These are phyloP conservation scores for Metschnikowia picachoensis DNA, from an alignment of 805 yeast species.

Conservation along the genomic window DNA sequence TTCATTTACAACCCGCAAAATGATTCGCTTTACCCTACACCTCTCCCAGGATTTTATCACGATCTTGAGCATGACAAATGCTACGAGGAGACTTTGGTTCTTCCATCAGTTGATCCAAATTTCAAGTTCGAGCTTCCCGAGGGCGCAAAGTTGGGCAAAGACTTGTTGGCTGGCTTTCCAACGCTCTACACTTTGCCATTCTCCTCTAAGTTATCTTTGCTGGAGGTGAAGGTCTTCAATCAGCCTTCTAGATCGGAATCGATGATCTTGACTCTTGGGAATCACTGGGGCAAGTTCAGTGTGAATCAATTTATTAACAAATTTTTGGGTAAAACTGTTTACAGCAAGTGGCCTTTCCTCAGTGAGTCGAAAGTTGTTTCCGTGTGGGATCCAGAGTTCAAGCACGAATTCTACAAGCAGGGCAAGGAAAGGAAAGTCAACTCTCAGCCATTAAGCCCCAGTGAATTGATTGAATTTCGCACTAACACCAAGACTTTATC, in stretches of 20 bases:
- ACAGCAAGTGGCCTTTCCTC: slow-evolving; percentile 87
- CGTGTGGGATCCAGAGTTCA: slow-evolving; percentile 52
- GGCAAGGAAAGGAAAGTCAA: slow-evolving; percentile 22
- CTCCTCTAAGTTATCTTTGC: slow-evolving; percentile 47
- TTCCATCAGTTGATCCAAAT: slow-evolving; percentile 46
- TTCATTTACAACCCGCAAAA: slow-evolving; percentile 77
- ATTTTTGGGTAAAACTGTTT: slow-evolving; percentile 59
- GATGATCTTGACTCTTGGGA: slow-evolving; percentile 59
- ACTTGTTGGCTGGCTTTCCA: slow-evolving; percentile 87
- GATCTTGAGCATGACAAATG: slow-evolving; percentile 81
- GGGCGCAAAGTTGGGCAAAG: slow-evolving; percentile 67
- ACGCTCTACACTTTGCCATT: slow-evolving; percentile 69
- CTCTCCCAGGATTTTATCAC: slow-evolving; percentile 70
- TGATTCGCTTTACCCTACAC: slow-evolving; percentile 63
- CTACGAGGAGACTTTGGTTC: slow-evolving; percentile 51
- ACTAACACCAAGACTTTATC: slow-evolving; percentile 37
- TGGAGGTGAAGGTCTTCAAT: slow-evolving; percentile 75
- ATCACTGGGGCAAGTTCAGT: slow-evolving; percentile 51
- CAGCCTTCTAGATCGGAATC: slow-evolving; percentile 83
- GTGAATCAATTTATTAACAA: slow-evolving; percentile 63
- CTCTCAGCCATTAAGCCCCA: slow-evolving; percentile 34
- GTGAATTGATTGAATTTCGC: slow-evolving; percentile 46
- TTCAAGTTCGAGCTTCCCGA: slow-evolving; percentile 55
- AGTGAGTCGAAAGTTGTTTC: slow-evolving; percentile 70
- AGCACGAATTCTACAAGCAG: slow-evolving; percentile 41